Evolutionary conservation across 2,329 filamentous ascomycete species (phyloP), one percentile per base, ranked within the genome.

Genomic region (Ophioceras dolichostomum): DNA sequence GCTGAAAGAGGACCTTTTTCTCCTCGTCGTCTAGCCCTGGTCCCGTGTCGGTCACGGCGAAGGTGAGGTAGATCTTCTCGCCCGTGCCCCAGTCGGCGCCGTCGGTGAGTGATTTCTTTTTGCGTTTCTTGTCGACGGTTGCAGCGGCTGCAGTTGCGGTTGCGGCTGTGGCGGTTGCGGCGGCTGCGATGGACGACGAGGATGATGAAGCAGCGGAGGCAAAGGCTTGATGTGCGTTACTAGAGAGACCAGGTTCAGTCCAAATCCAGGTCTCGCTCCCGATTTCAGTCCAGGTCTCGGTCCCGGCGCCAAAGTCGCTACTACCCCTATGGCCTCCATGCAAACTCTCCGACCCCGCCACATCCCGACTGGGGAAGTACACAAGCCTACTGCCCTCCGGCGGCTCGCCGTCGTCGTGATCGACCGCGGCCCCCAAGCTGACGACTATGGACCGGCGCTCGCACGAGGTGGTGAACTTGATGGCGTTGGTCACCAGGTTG

Each of bases 11-110:
- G 32, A 77, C 66, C 29, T 76, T 76, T 58, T 79, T 83, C 49
- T 88, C 83, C 39, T 78, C 69, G 2, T 75, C 66, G 7, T 68
- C 79, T 10, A 91, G 63, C 0, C 82, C 82, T 22, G 80, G 69
- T 1, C 82, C 82, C 0, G 79, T 85, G 47, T 86, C 81, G 38
- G 73, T 66, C 4, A 86, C 79, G 13, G 80, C 71, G 47, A 86
- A 80, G 47, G 82, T 75, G 18, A 89, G 64, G 49, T 78, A 85
- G 22, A 88, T 64, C 41, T 76, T 71, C 39, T 83, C 77, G 14
- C 83, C 83, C 4, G 62, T 54, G 10, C 81, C 83, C 83, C 83
- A 88, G 32, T 83, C 80, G 0, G 67, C 51, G 1, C 69, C 61
- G 36, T 73, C 62, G 3, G 67, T 65, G 28, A 72, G 58, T n/a